Percentiles rank a stretch among this genome's conserved stretches.
These are phyloP conservation scores for Cercis canadensis DNA, from an alignment of 306 rosid species.

Conservation along the genomic window DNA sequence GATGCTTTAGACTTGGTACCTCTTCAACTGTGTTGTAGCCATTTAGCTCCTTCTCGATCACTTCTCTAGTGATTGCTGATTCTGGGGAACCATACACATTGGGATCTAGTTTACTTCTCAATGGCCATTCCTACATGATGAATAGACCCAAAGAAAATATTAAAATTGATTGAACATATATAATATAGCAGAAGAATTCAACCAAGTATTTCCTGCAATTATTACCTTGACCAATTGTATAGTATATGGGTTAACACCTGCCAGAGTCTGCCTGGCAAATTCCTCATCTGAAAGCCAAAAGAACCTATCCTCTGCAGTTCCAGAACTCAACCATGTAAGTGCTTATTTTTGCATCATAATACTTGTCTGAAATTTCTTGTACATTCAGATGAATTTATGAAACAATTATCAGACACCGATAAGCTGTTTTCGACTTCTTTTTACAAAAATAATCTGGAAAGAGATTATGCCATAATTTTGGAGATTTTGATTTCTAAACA, in stretches of 20 bases:
- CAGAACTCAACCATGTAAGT: not conserved
- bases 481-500: no score
- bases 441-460: no score
- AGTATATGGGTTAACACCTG: slow-evolving; percentile 55
- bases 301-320: slow-evolving; percentile 70
- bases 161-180: not conserved
- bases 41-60: slow-evolving; percentile 50
- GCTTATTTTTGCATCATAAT: not conserved
- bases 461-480: no score
- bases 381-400: not conserved
- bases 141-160: not conserved
- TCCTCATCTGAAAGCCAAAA: slow-evolving; percentile 85
- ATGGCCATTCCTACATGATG: slow-evolving; percentile 62
- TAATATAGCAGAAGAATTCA: not conserved
- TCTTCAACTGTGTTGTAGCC: slow-evolving; percentile 49
- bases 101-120: slow-evolving; percentile 57
- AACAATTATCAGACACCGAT: not conserved
- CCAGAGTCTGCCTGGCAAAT: slow-evolving; percentile 62
- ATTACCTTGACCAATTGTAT: slow-evolving; percentile 51
- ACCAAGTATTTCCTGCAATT: not conserved
- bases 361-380: not conserved
- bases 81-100: slow-evolving; percentile 53
- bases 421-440: no score
- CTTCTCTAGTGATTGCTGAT: slow-evolving; percentile 52
- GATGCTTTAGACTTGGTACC: slow-evolving; percentile 31